Evolutionary conservation across 257 asterid genomes (phyloP).

Genomic region (Solanum boliviense): DNA sequence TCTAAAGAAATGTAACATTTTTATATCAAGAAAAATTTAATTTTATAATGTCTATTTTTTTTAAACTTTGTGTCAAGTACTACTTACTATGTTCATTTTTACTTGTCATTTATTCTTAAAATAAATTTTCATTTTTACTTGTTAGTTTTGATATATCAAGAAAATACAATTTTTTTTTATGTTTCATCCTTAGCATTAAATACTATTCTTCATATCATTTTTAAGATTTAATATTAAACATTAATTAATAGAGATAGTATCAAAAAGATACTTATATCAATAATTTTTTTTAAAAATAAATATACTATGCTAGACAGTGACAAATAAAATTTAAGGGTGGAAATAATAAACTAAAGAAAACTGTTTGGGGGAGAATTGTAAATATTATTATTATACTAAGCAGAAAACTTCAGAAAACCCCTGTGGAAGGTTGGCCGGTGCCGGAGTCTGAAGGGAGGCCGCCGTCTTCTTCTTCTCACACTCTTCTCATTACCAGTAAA

Average conservation of each 20-base stretch:
- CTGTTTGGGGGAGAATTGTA: not conserved
- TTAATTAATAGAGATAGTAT: not conserved
- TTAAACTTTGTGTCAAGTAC: too few species aligned
- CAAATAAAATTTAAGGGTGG: not conserved
- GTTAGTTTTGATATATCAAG: too few species aligned
- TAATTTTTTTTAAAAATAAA: too few species aligned
- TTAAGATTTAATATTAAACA: too few species aligned
- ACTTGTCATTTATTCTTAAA: too few species aligned
- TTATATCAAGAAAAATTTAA: not conserved
- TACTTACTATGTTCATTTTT: too few species aligned
- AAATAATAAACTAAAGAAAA: not conserved
- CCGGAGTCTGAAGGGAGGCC: not conserved
- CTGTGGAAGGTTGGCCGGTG: not conserved
- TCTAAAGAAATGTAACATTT: too few species aligned
- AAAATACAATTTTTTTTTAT: too few species aligned
- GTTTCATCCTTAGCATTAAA: not conserved
- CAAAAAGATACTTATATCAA: too few species aligned
- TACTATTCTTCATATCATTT: not conserved
- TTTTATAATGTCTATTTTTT: too few species aligned
- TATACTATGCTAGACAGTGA: too few species aligned
- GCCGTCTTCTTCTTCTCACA: not conserved
- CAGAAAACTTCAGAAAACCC: not conserved
- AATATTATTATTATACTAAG: not conserved
- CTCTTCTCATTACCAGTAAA: not conserved
- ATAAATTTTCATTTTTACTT: too few species aligned